phyloP scores from a whole-genome alignment of 2,329 filamentous ascomycete species.

The Leptographium procerum region DNA sequence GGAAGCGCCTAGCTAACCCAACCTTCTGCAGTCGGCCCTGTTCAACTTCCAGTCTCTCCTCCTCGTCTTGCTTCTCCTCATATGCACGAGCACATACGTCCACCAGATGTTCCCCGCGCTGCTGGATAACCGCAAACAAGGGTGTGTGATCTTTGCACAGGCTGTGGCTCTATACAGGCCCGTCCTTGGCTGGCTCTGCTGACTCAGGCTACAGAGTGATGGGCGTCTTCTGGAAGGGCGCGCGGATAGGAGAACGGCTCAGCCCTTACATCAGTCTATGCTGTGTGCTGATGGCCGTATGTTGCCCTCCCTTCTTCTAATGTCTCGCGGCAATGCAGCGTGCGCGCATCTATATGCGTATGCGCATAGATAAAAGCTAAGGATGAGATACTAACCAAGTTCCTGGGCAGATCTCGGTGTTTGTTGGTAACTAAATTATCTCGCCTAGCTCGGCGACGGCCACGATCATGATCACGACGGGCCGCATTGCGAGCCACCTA shows the following conservation, averaged over 20 bases:
- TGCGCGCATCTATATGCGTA: not conserved
- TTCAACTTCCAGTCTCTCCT: conserved; percentile 99
- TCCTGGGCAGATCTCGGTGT: conserved; percentile 8
- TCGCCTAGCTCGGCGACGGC: not conserved
- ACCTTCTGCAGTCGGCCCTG: conserved; percentile 68
- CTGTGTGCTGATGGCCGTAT: conserved; percentile 85
- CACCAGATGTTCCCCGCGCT: conserved; percentile 82
- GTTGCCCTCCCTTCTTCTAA: not conserved
- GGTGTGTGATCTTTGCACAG: conserved; percentile 19
- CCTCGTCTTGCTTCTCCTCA: conserved; percentile 84
- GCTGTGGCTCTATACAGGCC: not conserved
- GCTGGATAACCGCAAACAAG: conserved; percentile 87
- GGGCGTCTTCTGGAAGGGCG: conserved; percentile 92
- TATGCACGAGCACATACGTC: conserved; percentile 90
- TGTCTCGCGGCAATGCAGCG: not conserved
- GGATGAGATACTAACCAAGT: not conserved
- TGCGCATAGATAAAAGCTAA: not conserved
- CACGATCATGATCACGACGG: not conserved
- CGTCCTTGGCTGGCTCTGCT: not conserved
- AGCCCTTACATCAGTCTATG: conserved; percentile 94
- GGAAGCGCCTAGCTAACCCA: not conserved
- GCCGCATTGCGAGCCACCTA: not conserved
- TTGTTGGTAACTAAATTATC: conserved; percentile 8
- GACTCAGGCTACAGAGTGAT: conserved; percentile 43
- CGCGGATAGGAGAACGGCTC: conserved; percentile 80